Evolutionary conservation across 306 rosid species (phyloP), one percentile per base, ranked within the genome.

Genomic region (Casuarina equisetifolia): DNA sequence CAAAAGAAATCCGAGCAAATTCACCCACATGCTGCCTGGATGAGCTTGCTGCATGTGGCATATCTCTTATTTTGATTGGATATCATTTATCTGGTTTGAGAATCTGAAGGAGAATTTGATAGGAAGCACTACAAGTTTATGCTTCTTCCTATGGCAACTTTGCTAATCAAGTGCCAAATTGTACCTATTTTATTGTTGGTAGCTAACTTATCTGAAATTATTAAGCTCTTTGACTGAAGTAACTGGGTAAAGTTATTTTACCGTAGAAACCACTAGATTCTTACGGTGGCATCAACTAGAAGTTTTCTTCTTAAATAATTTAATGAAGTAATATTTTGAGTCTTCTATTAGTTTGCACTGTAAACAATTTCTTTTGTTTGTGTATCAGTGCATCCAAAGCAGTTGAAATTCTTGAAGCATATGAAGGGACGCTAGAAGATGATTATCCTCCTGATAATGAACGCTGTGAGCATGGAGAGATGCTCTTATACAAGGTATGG

Each of bases 391-490:
- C 90, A 16, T 78, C 91, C 57, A 95, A 95, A 84, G 97, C 99
- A 11, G 94, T 95, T 82, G 99, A 95, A 82, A 95, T 95, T 86
- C 85, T 95, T 85, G 99, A 95, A 90, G 99, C 99, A 68, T 95
- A 95, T 76, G 99, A 92, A 83, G 99, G 99, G 70, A 95, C 99
- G 3, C 87, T 95, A 49, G 99, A 95, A 87, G 97, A 92, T 79
- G 97, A 92, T 86, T 72, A 89, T 80, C 99, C 97, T 86, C 97
- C 97, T 16, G 97, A 91, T 15, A 90, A 91, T 88, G 99, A 95
- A 79, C 96, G 99, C 67, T 91, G 91, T 63, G 99, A 95, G 86
- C 99, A 95, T 80, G 99, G 97, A 79, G 99, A 92, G 85, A 95
- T 95, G 99, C 92, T 95, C 74, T 83, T 95, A 58, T 95, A 91